Evolutionary conservation across 768 basidiomycete genomes (phyloP), one percentile per base, ranked within the genome.

Genomic region (Mycena belliarum): DNA sequence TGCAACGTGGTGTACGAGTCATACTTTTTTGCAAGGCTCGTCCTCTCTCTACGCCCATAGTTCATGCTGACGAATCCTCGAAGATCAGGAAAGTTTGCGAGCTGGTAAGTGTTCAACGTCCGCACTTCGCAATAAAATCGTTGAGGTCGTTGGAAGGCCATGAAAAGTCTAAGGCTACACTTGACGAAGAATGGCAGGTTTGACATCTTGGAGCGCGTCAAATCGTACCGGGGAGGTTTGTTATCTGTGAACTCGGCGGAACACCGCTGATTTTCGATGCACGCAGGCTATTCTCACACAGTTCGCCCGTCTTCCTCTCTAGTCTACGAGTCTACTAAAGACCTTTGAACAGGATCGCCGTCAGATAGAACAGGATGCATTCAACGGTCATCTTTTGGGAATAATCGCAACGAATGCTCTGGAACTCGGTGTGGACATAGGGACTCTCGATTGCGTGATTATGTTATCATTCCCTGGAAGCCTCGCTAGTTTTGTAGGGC

Each of bases 381-480:
- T 96, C 67, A 84, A 86, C 1, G 92, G 93, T 3, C 79, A 83
- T 60, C 76, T 95, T 11, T 81, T 96, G 0, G 93, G 94, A 14
- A 88, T 95, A 43, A 80, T 96, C 32, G 90, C 93, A 0, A 96
- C 93, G 0, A 95, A 93, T 65, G 93, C 93, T 0, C 79, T 95
- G 14, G 94, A 96, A 70, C 82, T 95, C 8, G 93, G 93, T 15
- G 88, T 94, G n/a, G 92, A 95, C 65, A 94, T 95, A 33, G 93
- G 91, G 16, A 83, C 81, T n/a, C 70, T 95, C 49, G 94, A 95
- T 66, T 91, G 89, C 8, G 93, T 95, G 40, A 83, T 96, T 53
- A 91, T 93, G 82, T 81, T 94, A 26, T 91, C 91, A 1, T 93
- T 95, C 68, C 93, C 93, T 0, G 77, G 82, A 52, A 83, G 81